Conservation (phyloP, 1,284 basidiomycete species). For the Vanrija sp. region DNA sequence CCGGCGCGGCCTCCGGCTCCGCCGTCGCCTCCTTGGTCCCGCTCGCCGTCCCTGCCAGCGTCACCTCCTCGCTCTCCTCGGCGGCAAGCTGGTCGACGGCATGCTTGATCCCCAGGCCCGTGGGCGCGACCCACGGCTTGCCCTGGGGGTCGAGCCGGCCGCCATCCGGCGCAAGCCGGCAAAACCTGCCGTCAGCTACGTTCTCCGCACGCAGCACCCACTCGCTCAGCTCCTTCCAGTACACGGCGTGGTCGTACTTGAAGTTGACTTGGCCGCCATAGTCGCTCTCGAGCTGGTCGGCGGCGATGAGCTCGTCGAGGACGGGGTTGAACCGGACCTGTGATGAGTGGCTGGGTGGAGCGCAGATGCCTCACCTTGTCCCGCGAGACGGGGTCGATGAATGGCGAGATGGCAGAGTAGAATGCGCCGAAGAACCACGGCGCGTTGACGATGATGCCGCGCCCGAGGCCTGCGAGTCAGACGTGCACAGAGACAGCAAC, state of each 20-base stretch:
- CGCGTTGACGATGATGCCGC: conserved; percentile 81
- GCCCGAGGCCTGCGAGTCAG: conserved; percentile 55
- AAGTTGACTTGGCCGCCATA: conserved; percentile 75
- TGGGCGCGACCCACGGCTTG: conserved; percentile 32
- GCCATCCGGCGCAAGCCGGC: conserved; percentile 39
- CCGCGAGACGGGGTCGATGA: conserved; percentile 83
- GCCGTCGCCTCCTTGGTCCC: too few species aligned
- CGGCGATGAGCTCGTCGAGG: conserved; percentile 69
- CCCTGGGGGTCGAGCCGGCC: conserved; percentile 38
- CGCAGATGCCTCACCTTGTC: conserved; percentile 61
- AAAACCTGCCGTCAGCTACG: conserved; percentile 16
- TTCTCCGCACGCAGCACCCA: too few species aligned
- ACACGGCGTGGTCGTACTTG: conserved; percentile 68
- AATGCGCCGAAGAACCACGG: conserved; percentile 75
- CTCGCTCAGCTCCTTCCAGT: conserved; percentile 72
- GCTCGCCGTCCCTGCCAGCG: too few species aligned
- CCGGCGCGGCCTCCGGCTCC: too few species aligned
- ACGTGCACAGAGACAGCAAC: conserved; percentile 43
- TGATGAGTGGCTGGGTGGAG: background rate
- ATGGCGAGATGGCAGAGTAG: conserved; percentile 79
- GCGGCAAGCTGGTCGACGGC: conserved; percentile 29
- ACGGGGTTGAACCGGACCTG: conserved; percentile 83
- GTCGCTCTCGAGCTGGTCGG: conserved; percentile 70
- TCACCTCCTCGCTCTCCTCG: conserved; percentile 1
- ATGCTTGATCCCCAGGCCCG: conserved; percentile 45